These are phyloP conservation scores for Leishmania gerbilli DNA, from an alignment of 208 protist genomes.

Conservation along the genomic window DNA sequence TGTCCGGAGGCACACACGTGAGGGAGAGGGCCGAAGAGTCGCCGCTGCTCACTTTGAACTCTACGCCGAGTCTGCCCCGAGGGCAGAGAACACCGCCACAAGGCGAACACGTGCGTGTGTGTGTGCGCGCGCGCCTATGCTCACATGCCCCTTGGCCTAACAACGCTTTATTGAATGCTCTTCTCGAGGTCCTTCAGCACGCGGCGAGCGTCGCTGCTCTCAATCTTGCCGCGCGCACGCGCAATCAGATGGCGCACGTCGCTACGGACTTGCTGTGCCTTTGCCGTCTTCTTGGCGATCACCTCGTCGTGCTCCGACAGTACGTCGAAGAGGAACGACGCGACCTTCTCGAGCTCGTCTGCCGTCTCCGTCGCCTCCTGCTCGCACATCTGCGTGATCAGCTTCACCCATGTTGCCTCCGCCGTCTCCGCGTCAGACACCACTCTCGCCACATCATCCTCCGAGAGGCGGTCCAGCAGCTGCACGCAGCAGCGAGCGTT, in stretches of 20 bases:
- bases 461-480: conserved; percentile 40
- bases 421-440: conserved; percentile 39
- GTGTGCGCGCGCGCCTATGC: not conserved
- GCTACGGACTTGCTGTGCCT: conserved; percentile 46
- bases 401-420: conserved; percentile 55
- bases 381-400: conserved; percentile 47
- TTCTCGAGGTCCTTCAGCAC: conserved; percentile 73
- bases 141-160: not conserved
- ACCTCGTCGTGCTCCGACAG: conserved; percentile 71
- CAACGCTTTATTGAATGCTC: conserved; percentile 52
- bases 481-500: conserved; percentile 53
- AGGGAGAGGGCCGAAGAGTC: conserved; percentile 6
- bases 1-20: not conserved
- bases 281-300: conserved; percentile 36
- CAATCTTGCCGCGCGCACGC: conserved; percentile 32
- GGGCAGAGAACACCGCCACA: not conserved
- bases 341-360: conserved; percentile 45
- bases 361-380: conserved; percentile 29
- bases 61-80: not conserved
- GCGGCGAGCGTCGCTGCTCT: conserved; percentile 35
- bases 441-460: conserved; percentile 40
- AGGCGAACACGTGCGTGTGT: not conserved
- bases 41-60: not conserved
- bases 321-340: conserved; percentile 66
- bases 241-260: conserved; percentile 59